Conservation (phyloP, 164 flowering plant genomes). For the Tetrastigma voinierianum region DNA sequence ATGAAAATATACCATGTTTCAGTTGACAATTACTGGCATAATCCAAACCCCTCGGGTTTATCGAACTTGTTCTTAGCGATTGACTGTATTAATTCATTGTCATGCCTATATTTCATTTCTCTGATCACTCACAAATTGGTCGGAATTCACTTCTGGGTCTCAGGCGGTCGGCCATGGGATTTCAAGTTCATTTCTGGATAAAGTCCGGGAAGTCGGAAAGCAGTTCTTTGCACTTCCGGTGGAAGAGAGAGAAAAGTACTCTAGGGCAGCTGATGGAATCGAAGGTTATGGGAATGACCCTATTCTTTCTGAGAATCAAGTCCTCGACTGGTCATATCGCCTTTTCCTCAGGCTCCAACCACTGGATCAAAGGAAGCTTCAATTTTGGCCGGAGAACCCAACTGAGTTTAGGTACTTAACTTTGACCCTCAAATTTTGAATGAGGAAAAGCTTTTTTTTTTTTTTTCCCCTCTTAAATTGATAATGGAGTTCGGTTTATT, state of each 20-base stretch:
- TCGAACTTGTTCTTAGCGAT: too few relatives aligned
- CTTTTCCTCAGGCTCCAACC: conserved; percentile 29
- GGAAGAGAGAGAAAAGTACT: conserved; percentile 35
- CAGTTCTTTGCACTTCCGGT: conserved; percentile 32
- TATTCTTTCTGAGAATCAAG: conserved; percentile 31
- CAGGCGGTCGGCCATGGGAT: conserved; percentile 37
- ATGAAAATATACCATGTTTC: neutral
- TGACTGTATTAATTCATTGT: too few relatives aligned
- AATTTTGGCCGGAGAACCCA: conserved; percentile 43
- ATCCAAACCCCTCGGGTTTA: too few relatives aligned
- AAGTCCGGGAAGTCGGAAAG: conserved; percentile 18
- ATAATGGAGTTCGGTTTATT: too few relatives aligned
- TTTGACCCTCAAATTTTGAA: too few relatives aligned
- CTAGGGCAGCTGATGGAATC: conserved; percentile 15
- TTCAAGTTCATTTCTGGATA: conserved; percentile 22
- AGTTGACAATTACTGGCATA: too few relatives aligned
- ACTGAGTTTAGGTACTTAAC: conserved; percentile 26
- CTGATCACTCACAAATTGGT: neutral
- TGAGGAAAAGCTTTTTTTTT: too few relatives aligned
- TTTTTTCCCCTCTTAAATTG: too few relatives aligned
- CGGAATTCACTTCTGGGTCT: neutral
- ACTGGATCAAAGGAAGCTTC: conserved; percentile 21
- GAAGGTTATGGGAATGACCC: conserved; percentile 49
- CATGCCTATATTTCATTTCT: too few relatives aligned
- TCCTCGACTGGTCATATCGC: conserved; percentile 43